Evolutionary conservation across 192 early-diverging fungal species (phyloP).

Genomic region (Allomyces macrogynus): DNA sequence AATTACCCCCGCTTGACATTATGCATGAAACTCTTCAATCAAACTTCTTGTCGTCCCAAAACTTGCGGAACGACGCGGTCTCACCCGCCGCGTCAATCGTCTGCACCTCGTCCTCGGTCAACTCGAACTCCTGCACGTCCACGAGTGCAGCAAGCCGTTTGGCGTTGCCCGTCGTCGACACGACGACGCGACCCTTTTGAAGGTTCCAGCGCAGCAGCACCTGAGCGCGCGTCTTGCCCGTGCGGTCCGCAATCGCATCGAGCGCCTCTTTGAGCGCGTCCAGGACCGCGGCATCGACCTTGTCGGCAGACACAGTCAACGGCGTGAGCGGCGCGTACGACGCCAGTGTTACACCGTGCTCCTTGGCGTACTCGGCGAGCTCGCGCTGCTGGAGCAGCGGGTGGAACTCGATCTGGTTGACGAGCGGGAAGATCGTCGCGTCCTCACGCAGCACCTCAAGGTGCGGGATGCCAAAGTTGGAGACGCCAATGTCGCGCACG

Average conservation of each 20-base stretch:
- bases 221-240: not conserved
- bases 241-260: not conserved
- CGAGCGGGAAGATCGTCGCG: not conserved
- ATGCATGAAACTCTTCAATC: too few species aligned
- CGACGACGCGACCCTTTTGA: constrained; percentile 1
- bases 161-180: constrained; percentile 1
- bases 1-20: too few species aligned
- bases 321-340: constrained; percentile 2
- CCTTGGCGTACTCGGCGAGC: not conserved
- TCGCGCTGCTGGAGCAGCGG: constrained; percentile 4
- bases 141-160: not conserved
- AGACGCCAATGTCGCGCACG: not conserved
- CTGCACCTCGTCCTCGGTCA: not conserved
- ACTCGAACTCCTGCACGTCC: not conserved
- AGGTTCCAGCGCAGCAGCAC: constrained; percentile 4
- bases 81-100: too few species aligned
- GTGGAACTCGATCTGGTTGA: constrained; percentile 4
- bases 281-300: not conserved
- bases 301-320: not conserved
- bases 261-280: not conserved
- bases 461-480: not conserved
- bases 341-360: not conserved
- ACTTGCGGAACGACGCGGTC: too few species aligned
- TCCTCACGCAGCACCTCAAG: not conserved
- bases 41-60: too few species aligned